Conservation (phyloP, 129 eudicot genomes). For the sunflower (Helianthus annuus) region HanXRQr2.0-SUNRISE NC_035438.2:50476837-50477336, state of each 20-base stretch:
- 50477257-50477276: constrained; percentile 93
- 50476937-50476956: constrained; percentile 57
- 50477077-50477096: constrained; percentile 86
- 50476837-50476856: constrained; percentile 45
- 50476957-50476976: constrained; percentile 10
- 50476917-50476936: constrained; percentile 93
- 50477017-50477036: constrained; percentile 71
- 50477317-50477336: constrained; percentile 92
- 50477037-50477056: constrained; percentile 84
- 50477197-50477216: background rate
- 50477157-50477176: background rate
- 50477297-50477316: constrained; percentile 93
- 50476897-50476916: constrained; percentile 97
- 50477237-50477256: constrained; percentile 93
- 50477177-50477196: background rate
- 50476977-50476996: no score
- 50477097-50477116: constrained; percentile 83
- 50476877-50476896: constrained; percentile 82
- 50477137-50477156: constrained; percentile 65
- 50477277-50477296: constrained; percentile 97
- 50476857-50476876: constrained; percentile 79
- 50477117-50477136: constrained; percentile 98
- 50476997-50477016: background rate
- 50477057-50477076: constrained; percentile 99
- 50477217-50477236: constrained; percentile 94